Percentiles rank a stretch among this genome's conserved stretches.
Conservation (phyloP, 129 eudicot genomes). For the Lactuca sativa region DNA sequence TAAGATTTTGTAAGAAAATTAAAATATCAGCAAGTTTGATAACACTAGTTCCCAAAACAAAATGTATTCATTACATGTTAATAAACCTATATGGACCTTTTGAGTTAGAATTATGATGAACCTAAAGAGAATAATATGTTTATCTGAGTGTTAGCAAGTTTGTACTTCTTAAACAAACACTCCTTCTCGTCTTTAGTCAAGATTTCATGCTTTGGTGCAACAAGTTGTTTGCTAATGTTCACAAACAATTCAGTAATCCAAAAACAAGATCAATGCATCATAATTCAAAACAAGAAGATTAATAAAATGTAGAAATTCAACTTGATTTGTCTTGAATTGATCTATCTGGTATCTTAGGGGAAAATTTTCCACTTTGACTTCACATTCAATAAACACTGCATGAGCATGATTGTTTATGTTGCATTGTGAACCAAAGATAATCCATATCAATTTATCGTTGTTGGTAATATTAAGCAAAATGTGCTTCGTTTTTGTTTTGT, state of each 20-base stretch:
- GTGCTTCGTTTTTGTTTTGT: slow-evolving; percentile 29
- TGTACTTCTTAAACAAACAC: slow-evolving; percentile 41
- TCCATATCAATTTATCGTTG: slow-evolving; percentile 38
- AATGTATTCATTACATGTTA: too few species aligned
- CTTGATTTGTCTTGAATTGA: not conserved
- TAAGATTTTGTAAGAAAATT: too few species aligned
- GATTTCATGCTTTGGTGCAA: slow-evolving; percentile 50
- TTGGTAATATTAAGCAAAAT: slow-evolving; percentile 39
- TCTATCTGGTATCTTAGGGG: slow-evolving; percentile 32
- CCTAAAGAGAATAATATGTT: not conserved
- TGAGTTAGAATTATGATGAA: too few species aligned
- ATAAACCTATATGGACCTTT: too few species aligned
- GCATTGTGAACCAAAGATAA: slow-evolving; percentile 51
- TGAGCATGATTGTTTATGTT: slow-evolving; percentile 51
- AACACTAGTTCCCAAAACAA: too few species aligned
- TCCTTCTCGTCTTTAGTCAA: slow-evolving; percentile 54
- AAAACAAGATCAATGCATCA: slow-evolving; percentile 14
- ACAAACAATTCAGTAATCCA: slow-evolving; percentile 64
- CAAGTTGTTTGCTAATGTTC: slow-evolving; percentile 59
- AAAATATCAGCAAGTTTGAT: too few species aligned
- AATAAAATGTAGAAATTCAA: not conserved
- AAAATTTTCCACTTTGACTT: slow-evolving; percentile 55
- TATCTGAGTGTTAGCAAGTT: slow-evolving; percentile 54
- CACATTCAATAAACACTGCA: slow-evolving; percentile 23
- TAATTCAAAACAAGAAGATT: not conserved